A percentile compares a stretch with the other conserved stretches of the same genome.
Evolutionary conservation across 345 rosid genomes (phyloP).

Genomic region (Camelina sativa): DNA sequence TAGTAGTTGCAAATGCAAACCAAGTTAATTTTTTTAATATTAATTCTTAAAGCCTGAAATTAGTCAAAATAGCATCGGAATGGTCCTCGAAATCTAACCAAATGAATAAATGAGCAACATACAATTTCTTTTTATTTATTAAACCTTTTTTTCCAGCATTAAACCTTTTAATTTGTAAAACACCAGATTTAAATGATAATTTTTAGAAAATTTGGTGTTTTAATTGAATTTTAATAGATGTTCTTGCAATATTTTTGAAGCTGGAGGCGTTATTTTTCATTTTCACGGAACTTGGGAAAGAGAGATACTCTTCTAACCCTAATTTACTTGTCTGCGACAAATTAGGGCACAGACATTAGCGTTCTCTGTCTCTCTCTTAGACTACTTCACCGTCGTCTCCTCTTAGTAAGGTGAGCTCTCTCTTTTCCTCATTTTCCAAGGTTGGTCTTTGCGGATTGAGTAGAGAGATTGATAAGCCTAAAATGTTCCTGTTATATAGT

Average conservation of each 20-base stretch:
- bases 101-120: neutral
- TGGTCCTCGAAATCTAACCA: neutral
- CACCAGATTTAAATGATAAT: neutral
- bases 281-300: neutral
- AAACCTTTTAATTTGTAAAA: neutral
- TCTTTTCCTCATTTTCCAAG: neutral
- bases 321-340: neutral
- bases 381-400: neutral
- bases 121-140: neutral
- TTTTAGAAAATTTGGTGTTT: neutral
- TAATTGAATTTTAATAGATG: neutral
- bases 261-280: neutral
- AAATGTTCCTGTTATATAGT: neutral
- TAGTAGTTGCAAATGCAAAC: too few relatives aligned
- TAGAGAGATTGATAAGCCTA: neutral
- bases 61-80: too few relatives aligned
- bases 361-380: neutral
- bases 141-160: neutral
- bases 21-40: neutral
- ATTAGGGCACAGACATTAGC: neutral
- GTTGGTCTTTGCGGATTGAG: neutral
- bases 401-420: neutral
- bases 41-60: neutral
- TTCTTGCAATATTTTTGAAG: neutral
- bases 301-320: neutral